Evolutionary conservation across 2,329 filamentous ascomycete genomes (phyloP).

Genomic region (Aspergillus texensis): DNA sequence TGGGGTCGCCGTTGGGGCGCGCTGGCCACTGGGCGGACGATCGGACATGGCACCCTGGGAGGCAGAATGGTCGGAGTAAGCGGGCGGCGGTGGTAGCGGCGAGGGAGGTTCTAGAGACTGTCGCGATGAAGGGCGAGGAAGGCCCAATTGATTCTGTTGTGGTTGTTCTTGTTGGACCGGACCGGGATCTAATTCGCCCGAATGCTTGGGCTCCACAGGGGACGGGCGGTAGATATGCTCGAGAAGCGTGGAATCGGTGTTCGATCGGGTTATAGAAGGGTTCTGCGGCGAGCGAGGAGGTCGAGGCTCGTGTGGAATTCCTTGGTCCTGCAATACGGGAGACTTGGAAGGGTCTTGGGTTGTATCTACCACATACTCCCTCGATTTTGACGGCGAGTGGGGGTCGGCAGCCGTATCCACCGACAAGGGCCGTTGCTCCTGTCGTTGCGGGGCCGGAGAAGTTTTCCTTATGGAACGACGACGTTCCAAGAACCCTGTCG

Average conservation of each 20-base stretch:
- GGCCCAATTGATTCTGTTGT: not conserved
- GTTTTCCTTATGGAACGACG: slow-evolving; percentile 29
- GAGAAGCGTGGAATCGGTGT: slow-evolving; percentile 29
- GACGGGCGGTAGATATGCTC: slow-evolving; percentile 26
- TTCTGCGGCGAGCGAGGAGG: slow-evolving; percentile 19
- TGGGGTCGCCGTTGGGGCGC: slow-evolving; percentile 4
- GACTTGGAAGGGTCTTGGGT: slow-evolving; percentile 20
- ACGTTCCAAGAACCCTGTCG: slow-evolving; percentile 31
- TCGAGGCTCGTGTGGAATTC: slow-evolving; percentile 17
- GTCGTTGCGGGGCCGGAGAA: slow-evolving; percentile 26
- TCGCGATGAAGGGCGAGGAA: slow-evolving; percentile 23
- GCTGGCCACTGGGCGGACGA: slow-evolving; percentile 18
- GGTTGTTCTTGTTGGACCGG: slow-evolving; percentile 15
- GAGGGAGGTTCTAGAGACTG: slow-evolving; percentile 27
- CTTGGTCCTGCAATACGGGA: slow-evolving; percentile 23
- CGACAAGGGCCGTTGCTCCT: slow-evolving; percentile 16
- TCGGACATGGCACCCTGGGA: slow-evolving; percentile 23
- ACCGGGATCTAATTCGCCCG: slow-evolving; percentile 18
- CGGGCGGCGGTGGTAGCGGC: slow-evolving; percentile 18
- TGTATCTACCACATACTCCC: slow-evolving; percentile 23
- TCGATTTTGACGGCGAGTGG: slow-evolving; percentile 14
- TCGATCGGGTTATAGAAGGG: slow-evolving; percentile 27
- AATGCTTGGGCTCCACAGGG: slow-evolving; percentile 22
- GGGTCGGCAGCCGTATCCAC: slow-evolving; percentile 13
- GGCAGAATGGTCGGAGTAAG: slow-evolving; percentile 13